Percentiles rank a stretch among this genome's conserved stretches.
Conservation (phyloP, 78 protist genomes). For the Emiliania huxleyi region DNA sequence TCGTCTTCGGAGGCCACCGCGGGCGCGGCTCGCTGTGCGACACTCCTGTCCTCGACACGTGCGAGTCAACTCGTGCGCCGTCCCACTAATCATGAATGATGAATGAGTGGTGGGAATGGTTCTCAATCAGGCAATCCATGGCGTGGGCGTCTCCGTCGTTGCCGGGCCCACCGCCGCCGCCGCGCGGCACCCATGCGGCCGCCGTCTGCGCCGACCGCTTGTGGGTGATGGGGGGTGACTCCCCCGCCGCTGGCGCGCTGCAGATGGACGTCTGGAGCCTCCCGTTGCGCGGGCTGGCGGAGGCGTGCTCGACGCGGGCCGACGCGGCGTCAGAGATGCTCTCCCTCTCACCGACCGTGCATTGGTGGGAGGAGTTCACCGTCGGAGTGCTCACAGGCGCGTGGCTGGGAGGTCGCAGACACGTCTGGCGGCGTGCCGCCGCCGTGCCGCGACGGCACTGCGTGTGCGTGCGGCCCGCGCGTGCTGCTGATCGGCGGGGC, state of each 20-base stretch:
- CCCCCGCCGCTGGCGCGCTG: background rate
- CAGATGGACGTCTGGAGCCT: background rate
- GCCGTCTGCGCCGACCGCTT: background rate
- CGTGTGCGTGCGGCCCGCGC: background rate
- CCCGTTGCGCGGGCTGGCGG: background rate
- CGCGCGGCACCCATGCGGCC: background rate
- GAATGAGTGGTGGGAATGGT: too few species aligned
- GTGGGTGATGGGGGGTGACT: background rate
- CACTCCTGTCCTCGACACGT: background rate
- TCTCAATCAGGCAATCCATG: background rate
- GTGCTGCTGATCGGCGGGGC: conserved; percentile 4
- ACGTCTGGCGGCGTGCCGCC: background rate
- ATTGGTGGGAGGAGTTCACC: background rate
- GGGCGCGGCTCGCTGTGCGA: background rate
- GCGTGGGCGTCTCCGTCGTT: background rate
- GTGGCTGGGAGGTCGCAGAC: background rate
- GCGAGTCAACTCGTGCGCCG: too few species aligned
- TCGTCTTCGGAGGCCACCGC: background rate
- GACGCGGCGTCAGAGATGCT: too few species aligned
- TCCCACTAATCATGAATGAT: too few species aligned
- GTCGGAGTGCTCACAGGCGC: background rate
- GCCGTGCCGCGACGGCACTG: background rate
- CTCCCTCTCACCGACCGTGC: too few species aligned
- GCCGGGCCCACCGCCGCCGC: background rate
- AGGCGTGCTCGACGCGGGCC: too few species aligned